phyloP scores from a whole-genome alignment of 768 basidiomycete species.

The Tricholoma flavovirens region DNA sequence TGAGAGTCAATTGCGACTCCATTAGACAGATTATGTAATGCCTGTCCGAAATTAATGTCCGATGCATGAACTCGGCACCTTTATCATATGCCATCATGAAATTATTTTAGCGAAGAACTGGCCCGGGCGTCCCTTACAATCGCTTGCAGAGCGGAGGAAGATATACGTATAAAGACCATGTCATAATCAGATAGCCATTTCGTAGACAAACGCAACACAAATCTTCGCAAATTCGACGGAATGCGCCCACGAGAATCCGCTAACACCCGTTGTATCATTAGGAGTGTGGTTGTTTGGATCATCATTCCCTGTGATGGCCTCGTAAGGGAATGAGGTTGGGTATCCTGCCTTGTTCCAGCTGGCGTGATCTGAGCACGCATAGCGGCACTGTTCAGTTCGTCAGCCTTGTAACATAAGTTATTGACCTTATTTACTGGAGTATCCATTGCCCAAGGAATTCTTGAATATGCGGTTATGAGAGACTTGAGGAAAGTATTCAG shows the following conservation, averaged over 20 bases:
- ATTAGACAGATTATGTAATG: not conserved
- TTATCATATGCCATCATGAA: not conserved
- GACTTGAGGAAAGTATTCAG: slow-evolving; percentile 42
- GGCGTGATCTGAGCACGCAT: slow-evolving; percentile 42
- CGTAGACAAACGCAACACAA: slow-evolving; percentile 51
- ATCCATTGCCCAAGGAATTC: slow-evolving; percentile 32
- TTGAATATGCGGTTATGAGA: slow-evolving; percentile 31
- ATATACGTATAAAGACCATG: not conserved
- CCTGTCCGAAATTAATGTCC: not conserved
- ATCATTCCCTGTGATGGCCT: slow-evolving; percentile 35
- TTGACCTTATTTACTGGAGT: slow-evolving; percentile 25
- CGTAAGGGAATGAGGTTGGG: slow-evolving; percentile 37
- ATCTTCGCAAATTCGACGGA: slow-evolving; percentile 58
- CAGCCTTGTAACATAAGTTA: not conserved
- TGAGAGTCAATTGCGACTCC: too few species aligned
- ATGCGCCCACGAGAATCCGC: slow-evolving; percentile 44
- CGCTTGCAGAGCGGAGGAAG: not conserved
- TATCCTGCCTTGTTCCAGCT: slow-evolving; percentile 40
- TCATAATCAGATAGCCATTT: slow-evolving; percentile 28
- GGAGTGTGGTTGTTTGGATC: slow-evolving; percentile 40
- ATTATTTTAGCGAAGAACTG: not conserved
- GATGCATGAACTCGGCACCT: not conserved
- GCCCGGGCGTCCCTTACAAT: too few species aligned
- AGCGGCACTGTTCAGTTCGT: slow-evolving; percentile 25
- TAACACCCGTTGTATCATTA: slow-evolving; percentile 40